Evolutionary conservation across 2,329 filamentous ascomycete species (phyloP), one percentile per base, ranked within the genome.

Genomic region (Penicillium brevicompactum): DNA sequence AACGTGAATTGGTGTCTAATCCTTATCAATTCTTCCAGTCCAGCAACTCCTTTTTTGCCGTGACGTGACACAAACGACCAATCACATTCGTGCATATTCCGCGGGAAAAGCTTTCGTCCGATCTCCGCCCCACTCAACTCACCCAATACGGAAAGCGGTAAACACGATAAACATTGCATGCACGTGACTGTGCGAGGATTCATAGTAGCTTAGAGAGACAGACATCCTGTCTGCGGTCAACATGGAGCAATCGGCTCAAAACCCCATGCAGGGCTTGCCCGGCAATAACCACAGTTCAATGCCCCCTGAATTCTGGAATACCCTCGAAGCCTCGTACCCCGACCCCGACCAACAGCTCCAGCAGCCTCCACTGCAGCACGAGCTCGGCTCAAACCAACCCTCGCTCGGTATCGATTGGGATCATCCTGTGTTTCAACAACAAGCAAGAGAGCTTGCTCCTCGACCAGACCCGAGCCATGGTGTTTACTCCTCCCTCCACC

Each of bases 251-350:
- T 61, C 70, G 40, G 58, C 67, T 30, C 65, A 69, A 44, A 68
- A 65, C 50, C 56, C 66, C 31, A 62, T 70, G 58, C 65, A 67
- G 46, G 66, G 69, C 41, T 50, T 70, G 56, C 63, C 65, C 59
- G 60, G 61, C 27, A 66, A 69, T 56, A 59, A 65, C 34, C 59
- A 68, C 22, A 59, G 57, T 31, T 59, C 65, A 21, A 59, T 74
- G 14, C 61, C 66, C 16, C 49, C 67, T 9, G 74, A 74, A n/a
- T 76, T 71, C 57, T 77, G 74, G 74, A 66, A 64, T 53, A 65
- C 57, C 13, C 64, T 76, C 46, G 73, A 73, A 45, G 48, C 68
- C 6, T 51, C 75, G 37, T 76, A 73, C 53, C 51, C 64, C 3
- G 61, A 67, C 46, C 52, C 66, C 32, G 52, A 55, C 22, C 46